A percentile compares a stretch with the other conserved stretches of the same genome.
Evolutionary conservation across 768 basidiomycete genomes (phyloP).

Genomic region (Tephrocybe sp.): DNA sequence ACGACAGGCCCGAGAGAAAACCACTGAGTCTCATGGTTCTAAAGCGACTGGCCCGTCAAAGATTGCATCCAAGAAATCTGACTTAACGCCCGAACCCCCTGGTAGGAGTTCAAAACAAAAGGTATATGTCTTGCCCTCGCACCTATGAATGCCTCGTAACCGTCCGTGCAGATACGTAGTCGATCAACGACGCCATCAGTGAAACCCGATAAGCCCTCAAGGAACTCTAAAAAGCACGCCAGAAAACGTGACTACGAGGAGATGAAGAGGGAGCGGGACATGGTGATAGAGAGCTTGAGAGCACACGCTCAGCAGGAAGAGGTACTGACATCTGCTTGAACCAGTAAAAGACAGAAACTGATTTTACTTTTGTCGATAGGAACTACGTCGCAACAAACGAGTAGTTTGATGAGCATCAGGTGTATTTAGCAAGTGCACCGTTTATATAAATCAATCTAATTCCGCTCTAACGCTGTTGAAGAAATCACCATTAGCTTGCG

Average conservation of each 20-base stretch:
- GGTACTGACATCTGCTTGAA: not conserved
- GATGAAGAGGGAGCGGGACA: constrained; percentile 3
- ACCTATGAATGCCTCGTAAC: not conserved
- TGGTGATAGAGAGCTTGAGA: constrained; percentile 4
- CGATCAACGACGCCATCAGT: not conserved
- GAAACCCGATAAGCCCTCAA: not conserved
- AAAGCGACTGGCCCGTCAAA: not conserved
- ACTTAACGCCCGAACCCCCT: too few relatives aligned
- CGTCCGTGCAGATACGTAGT: not conserved
- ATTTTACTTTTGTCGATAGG: not conserved
- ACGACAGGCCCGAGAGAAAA: not conserved
- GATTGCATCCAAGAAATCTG: too few relatives aligned
- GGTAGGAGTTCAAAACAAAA: too few relatives aligned
- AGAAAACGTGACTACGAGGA: not conserved
- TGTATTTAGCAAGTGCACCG: too few relatives aligned
- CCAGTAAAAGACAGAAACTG: not conserved
- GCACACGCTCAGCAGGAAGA: constrained; percentile 6
- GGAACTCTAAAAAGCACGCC: too few relatives aligned
- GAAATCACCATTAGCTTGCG: too few relatives aligned
- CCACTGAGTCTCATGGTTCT: not conserved
- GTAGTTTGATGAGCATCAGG: too few relatives aligned
- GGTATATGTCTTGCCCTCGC: not conserved
- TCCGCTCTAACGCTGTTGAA: too few relatives aligned
- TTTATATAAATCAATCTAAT: too few relatives aligned
- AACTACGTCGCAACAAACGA: not conserved